Conservation (phyloP, 108 stramenopile species). For the Fragilariopsis cylindrus region DNA sequence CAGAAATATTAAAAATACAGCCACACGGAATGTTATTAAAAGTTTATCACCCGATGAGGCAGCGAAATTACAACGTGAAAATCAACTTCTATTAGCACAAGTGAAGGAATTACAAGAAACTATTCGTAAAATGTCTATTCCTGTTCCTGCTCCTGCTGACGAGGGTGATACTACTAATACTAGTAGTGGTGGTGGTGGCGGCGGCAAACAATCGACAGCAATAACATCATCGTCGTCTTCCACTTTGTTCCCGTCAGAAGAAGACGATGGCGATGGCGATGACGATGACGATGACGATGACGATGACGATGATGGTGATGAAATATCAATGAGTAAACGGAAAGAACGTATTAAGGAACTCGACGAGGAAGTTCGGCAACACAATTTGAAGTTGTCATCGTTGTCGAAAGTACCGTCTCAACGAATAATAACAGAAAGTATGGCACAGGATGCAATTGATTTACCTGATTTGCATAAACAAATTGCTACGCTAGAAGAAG, state of each 20-base stretch:
- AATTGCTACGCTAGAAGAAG: constrained; percentile 39
- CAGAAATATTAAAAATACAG: constrained; percentile 93
- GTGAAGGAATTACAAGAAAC: constrained; percentile 59
- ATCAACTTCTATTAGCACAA: constrained; percentile 61
- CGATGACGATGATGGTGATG: constrained; percentile 12
- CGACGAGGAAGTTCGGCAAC: constrained; percentile 30
- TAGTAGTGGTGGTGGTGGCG: background rate
- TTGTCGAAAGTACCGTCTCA: background rate
- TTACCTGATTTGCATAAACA: constrained; percentile 39
- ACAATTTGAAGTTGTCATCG: constrained; percentile 5
- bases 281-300: background rate
- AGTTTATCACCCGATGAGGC: constrained; percentile 69
- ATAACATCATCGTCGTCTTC: constrained; percentile 22
- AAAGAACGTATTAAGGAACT: constrained; percentile 30
- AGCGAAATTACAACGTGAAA: constrained; percentile 74
- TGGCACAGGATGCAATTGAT: constrained; percentile 37
- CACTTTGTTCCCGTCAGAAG: background rate
- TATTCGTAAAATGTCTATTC: constrained; percentile 29
- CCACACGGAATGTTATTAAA: constrained; percentile 75
- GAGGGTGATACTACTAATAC: background rate
- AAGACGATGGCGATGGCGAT: no score
- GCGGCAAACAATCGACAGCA: background rate
- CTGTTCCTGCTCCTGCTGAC: no score
- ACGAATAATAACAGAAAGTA: constrained; percentile 20
- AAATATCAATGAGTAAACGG: constrained; percentile 22